Percentiles rank a stretch among this genome's conserved stretches.
phyloP scores from a whole-genome alignment of 2,329 filamentous ascomycete genomes.

The Verticillium isaacii region DNA sequence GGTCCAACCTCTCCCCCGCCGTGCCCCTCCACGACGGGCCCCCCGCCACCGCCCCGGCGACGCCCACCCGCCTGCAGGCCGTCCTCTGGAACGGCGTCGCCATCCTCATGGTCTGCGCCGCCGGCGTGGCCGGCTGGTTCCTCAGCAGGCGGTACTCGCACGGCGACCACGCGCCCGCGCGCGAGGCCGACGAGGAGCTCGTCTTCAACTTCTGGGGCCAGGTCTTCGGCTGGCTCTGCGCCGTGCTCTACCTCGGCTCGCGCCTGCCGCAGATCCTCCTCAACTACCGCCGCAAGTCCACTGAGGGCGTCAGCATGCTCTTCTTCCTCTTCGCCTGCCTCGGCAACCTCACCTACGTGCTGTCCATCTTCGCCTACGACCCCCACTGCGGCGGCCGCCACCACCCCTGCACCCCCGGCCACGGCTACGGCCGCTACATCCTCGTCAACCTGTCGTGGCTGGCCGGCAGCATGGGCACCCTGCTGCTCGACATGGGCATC shows the following conservation, averaged over 20 bases:
- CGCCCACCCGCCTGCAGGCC: conserved; percentile 49
- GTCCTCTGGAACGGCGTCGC: conserved; percentile 70
- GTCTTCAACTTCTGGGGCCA: conserved; percentile 76
- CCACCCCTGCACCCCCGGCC: conserved; percentile 56
- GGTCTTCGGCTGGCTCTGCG: conserved; percentile 90
- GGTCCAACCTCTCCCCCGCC: conserved; percentile 70
- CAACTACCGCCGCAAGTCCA: conserved; percentile 88
- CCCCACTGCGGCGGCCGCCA: conserved; percentile 55
- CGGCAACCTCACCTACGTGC: conserved; percentile 88
- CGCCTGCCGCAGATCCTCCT: conserved; percentile 86
- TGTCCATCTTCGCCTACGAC: conserved; percentile 87
- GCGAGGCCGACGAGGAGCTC: conserved; percentile 45
- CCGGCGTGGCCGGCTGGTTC: conserved; percentile 84
- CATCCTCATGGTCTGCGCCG: conserved; percentile 75
- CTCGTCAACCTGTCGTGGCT: conserved; percentile 90
- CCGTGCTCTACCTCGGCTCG: conserved; percentile 81
- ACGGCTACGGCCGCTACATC: conserved; percentile 78
- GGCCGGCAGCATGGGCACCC: conserved; percentile 80
- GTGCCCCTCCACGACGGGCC: conserved; percentile 64
- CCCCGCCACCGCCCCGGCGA: conserved; percentile 37
- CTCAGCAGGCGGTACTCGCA: conserved; percentile 51
- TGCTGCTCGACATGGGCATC: conserved; percentile 79
- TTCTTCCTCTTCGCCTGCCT: conserved; percentile 97
- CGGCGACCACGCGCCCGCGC: conserved; percentile 32
- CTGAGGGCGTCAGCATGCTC: conserved; percentile 86